Evolutionary conservation across 2,329 filamentous ascomycete species (phyloP).

Genomic region (Penicillium sp.): DNA sequence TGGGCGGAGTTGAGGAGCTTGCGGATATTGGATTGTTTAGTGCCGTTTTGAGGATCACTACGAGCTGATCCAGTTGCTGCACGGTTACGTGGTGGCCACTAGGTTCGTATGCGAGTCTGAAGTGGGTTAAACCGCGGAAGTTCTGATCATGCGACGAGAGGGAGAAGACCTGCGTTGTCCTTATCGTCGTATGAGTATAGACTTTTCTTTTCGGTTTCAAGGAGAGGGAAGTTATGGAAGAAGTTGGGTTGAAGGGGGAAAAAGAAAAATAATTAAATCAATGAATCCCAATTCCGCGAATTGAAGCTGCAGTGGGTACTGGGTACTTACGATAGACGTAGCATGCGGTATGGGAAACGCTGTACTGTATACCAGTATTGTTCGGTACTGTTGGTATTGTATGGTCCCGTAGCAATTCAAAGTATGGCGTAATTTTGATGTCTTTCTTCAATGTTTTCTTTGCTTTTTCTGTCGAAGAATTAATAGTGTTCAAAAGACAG

Average conservation of each 20-base stretch:
- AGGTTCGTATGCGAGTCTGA: constrained; percentile 25
- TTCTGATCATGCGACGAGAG: constrained; percentile 27
- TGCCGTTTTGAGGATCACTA: constrained; percentile 23
- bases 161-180: constrained; percentile 25
- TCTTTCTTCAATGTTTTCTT: neutral
- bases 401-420: neutral
- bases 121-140: constrained; percentile 24
- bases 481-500: neutral
- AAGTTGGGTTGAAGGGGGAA: neutral
- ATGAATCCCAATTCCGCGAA: constrained; percentile 25
- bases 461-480: neutral
- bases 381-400: neutral
- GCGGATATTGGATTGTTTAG: constrained; percentile 29
- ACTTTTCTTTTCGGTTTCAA: neutral
- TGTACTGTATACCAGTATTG: constrained; percentile 7
- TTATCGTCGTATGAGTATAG: constrained; percentile 8
- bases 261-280: constrained; percentile 24
- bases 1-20: constrained; percentile 24
- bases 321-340: constrained; percentile 11
- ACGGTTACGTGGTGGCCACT: constrained; percentile 37
- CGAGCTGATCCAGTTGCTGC: constrained; percentile 33
- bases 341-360: constrained; percentile 2
- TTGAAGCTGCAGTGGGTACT: constrained; percentile 28
- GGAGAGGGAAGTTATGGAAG: constrained; percentile 2
- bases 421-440: neutral